phyloP scores from a whole-genome alignment of 75 land plant genomes.

The Pinus albicaulis region DNA sequence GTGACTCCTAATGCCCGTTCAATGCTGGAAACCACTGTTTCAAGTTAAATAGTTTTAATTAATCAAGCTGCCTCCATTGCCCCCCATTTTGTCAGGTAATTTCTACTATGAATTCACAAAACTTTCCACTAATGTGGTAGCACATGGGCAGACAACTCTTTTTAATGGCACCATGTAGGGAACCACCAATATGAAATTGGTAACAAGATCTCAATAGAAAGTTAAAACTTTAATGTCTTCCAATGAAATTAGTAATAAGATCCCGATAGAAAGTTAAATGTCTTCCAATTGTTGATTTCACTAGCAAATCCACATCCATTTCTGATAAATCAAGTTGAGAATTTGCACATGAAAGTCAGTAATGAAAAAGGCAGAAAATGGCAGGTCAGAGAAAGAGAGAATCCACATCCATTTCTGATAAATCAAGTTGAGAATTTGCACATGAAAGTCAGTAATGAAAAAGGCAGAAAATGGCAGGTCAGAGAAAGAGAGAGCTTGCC shows the following conservation, averaged over 20 bases:
- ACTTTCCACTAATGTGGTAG: not conserved
- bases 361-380: not conserved
- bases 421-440: slow-evolving; percentile 4
- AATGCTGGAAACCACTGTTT: not conserved
- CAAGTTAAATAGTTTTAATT: not conserved
- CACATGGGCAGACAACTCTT: not conserved
- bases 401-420: not conserved
- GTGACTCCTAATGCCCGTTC: not conserved
- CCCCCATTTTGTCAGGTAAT: not conserved
- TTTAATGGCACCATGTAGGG: not conserved
- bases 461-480: not conserved
- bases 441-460: slow-evolving; percentile 2
- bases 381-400: not conserved
- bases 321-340: slow-evolving; percentile 1
- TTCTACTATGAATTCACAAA: not conserved
- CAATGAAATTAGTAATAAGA: not conserved
- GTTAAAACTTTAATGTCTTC: not conserved
- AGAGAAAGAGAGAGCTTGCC: not conserved
- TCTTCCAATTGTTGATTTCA: not conserved
- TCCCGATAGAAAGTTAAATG: not conserved
- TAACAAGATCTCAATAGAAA: not conserved
- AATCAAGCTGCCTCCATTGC: not conserved
- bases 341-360: slow-evolving; percentile 1
- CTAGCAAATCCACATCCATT: not conserved
- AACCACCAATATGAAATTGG: not conserved